These are phyloP conservation scores for Psidium guajava DNA, from an alignment of 345 rosid species.

Conservation along the genomic window DNA sequence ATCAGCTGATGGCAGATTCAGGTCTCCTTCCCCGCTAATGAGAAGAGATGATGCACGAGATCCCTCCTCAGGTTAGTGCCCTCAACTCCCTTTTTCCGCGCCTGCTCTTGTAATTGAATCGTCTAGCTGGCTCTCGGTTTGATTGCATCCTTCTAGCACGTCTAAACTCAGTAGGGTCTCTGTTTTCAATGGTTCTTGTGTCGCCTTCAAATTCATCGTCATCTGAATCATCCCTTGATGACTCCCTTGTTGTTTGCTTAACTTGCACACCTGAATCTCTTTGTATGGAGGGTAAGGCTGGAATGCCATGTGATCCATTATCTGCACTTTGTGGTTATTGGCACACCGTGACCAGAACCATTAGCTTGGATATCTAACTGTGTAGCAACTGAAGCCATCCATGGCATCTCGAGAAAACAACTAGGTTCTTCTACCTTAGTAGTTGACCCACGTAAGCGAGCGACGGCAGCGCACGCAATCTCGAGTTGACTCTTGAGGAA, in stretches of 20 bases:
- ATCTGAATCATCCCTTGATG: slow-evolving; percentile 88
- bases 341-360: slow-evolving; percentile 21
- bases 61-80: too few relatives aligned
- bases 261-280: slow-evolving; percentile 19
- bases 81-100: too few relatives aligned
- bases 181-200: slow-evolving; percentile 50
- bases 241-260: slow-evolving; percentile 82
- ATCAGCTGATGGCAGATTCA: too few relatives aligned
- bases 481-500: slow-evolving; percentile 57
- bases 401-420: slow-evolving; percentile 23
- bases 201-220: slow-evolving; percentile 88
- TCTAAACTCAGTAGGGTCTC: slow-evolving; percentile 28
- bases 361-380: slow-evolving; percentile 25
- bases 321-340: slow-evolving; percentile 27
- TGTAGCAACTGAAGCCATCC: slow-evolving; percentile 4
- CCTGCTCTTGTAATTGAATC: too few relatives aligned
- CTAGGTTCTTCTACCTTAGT: slow-evolving; percentile 48
- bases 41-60: too few relatives aligned
- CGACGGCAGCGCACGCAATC: slow-evolving; percentile 69
- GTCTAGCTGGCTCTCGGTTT: slow-evolving; percentile 97
- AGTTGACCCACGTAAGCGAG: slow-evolving; percentile 15
- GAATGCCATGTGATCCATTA: slow-evolving; percentile 20
- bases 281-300: slow-evolving; percentile 21
- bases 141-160: slow-evolving; percentile 47
- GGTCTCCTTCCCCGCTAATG: too few relatives aligned